Evolutionary conservation across 2,329 filamentous ascomycete genomes (phyloP).

Genomic region (Cladosporium sp.): DNA sequence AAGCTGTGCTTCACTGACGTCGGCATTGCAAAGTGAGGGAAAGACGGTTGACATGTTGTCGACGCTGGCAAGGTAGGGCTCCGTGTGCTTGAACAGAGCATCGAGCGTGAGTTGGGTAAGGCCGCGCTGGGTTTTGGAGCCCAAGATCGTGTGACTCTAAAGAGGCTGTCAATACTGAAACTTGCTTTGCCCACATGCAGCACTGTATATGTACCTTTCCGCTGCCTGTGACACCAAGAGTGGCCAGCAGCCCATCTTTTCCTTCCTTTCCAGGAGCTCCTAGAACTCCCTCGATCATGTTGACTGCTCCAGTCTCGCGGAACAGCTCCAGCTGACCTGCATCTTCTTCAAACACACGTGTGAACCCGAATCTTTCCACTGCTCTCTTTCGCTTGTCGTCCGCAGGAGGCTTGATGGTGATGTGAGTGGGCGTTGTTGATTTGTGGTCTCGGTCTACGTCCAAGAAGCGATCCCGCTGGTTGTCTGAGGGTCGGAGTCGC

Average conservation of each 20-base stretch:
- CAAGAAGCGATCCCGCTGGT: slow-evolving; percentile 63
- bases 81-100: slow-evolving; percentile 78
- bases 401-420: slow-evolving; percentile 59
- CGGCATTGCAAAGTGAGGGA: slow-evolving; percentile 68
- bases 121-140: slow-evolving; percentile 78
- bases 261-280: slow-evolving; percentile 68
- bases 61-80: slow-evolving; percentile 62
- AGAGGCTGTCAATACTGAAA: slow-evolving; percentile 7
- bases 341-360: slow-evolving; percentile 83
- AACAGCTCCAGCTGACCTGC: slow-evolving; percentile 84
- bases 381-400: slow-evolving; percentile 78
- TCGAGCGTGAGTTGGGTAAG: slow-evolving; percentile 89
- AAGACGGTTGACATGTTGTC: slow-evolving; percentile 56
- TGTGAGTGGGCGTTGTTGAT: slow-evolving; percentile 39
- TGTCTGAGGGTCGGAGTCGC: slow-evolving; percentile 56
- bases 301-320: slow-evolving; percentile 67
- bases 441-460: slow-evolving; percentile 58
- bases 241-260: slow-evolving; percentile 84
- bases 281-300: slow-evolving; percentile 75
- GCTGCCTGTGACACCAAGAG: slow-evolving; percentile 88
- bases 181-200: neutral
- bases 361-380: slow-evolving; percentile 92
- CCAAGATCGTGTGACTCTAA: slow-evolving; percentile 92
- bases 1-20: slow-evolving; percentile 75
- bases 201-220: slow-evolving; percentile 65